Conservation (phyloP, 441 rosid species). For the Theobroma grandiflorum region DNA sequence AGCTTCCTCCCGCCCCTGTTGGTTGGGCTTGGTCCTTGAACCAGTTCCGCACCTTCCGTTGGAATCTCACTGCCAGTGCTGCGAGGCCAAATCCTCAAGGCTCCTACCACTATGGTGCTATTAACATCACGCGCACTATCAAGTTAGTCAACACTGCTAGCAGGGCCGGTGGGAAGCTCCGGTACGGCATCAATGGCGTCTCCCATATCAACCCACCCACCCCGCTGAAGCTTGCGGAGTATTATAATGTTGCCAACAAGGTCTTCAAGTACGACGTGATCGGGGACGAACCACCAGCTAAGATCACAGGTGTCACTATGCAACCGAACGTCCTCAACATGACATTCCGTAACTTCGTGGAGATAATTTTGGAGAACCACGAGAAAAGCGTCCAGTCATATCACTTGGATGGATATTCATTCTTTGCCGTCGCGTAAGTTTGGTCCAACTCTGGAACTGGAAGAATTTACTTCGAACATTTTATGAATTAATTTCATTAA, state of each 20-base stretch:
- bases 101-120: slow-evolving; percentile 70
- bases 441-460: no score
- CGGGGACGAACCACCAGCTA: slow-evolving; percentile 46
- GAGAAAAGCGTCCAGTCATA: slow-evolving; percentile 71
- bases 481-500: neutral
- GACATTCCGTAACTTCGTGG: slow-evolving; percentile 67
- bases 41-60: slow-evolving; percentile 60
- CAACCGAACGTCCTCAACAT: slow-evolving; percentile 59
- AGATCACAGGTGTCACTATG: slow-evolving; percentile 27
- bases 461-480: neutral
- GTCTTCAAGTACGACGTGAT: slow-evolving; percentile 67
- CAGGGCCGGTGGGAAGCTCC: slow-evolving; percentile 56
- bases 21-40: slow-evolving; percentile 66
- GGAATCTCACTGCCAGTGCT: slow-evolving; percentile 86
- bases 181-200: slow-evolving; percentile 72
- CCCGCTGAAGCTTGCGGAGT: slow-evolving; percentile 78
- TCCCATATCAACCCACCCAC: slow-evolving; percentile 61
- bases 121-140: slow-evolving; percentile 71
- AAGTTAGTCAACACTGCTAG: slow-evolving; percentile 50
- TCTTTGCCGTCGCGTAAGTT: slow-evolving; percentile 74
- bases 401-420: slow-evolving; percentile 72
- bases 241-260: slow-evolving; percentile 54
- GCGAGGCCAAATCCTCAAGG: slow-evolving; percentile 90
- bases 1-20: slow-evolving; percentile 40
- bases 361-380: slow-evolving; percentile 73